Percentiles rank a stretch among this genome's conserved stretches.
Conservation (phyloP, 768 basidiomycete genomes). For the Boletus huronensis region DNA sequence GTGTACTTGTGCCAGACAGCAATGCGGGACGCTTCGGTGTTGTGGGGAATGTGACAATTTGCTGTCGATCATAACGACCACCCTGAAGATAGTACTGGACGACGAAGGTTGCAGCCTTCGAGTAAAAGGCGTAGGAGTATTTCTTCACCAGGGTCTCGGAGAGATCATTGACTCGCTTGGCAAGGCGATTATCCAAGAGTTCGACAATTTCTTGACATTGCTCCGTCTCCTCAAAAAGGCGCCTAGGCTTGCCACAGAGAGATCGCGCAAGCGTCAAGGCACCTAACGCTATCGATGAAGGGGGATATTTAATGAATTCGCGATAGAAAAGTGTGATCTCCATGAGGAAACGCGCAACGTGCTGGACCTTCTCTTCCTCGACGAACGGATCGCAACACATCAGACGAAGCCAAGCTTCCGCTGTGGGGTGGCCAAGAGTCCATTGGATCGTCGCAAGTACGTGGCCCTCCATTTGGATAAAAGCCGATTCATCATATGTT, state of each 20-base stretch:
- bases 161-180: constrained; percentile 85
- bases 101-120: constrained; percentile 90
- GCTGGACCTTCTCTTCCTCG: constrained; percentile 89
- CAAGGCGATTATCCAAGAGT: constrained; percentile 79
- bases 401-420: constrained; percentile 93
- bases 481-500: constrained; percentile 95
- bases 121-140: constrained; percentile 96
- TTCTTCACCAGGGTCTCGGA: constrained; percentile 98
- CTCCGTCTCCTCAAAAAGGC: constrained; percentile 79
- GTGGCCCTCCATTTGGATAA: constrained; percentile 99
- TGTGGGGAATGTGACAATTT: constrained; percentile 51
- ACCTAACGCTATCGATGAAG: constrained; percentile 87
- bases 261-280: constrained; percentile 85
- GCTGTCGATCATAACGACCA: constrained; percentile 60
- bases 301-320: constrained; percentile 83
- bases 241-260: constrained; percentile 77
- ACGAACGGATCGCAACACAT: constrained; percentile 69
- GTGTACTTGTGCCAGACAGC: constrained; percentile 60
- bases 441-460: constrained; percentile 95
- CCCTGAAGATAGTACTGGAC: constrained; percentile 93
- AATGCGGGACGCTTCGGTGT: constrained; percentile 46
- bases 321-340: constrained; percentile 98
- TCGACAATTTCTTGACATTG: constrained; percentile 82
- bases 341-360: constrained; percentile 97
- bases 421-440: constrained; percentile 95